Base-by-base conservation (phyloP, 2,329 filamentous ascomycete species). In the Gaeumannomyces tritici region DNA sequence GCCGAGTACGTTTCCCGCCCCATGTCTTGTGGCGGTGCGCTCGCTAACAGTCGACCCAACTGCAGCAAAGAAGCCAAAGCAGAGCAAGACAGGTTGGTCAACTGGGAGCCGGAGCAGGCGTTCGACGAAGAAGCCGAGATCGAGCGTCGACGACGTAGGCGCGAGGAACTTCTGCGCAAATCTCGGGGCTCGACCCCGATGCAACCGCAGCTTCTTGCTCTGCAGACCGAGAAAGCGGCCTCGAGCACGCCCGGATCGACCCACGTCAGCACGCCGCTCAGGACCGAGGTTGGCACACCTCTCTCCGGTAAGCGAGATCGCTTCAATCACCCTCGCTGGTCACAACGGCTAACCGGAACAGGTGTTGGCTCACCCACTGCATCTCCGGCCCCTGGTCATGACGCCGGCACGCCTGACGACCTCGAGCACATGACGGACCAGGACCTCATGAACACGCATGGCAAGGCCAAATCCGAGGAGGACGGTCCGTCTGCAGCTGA, bases 401-500 rank as follows among this genome's bases (percentile, higher is more conserved):
- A 66, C 77, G 80, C 63, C 78, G 77, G 67, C 80, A 84, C 85
- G 11, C 84, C 86, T 7, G 79, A 79, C 63, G 81, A 79, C 13
- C 82, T 90, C 65, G 82, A 85, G 63, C 80, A 91, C 68, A 77
- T 83, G 69, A 83, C 86, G 68, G 89, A 91, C 70, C 80, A 84
- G 63, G 84, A 87, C 66, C 80, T 91, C 66, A 84, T 86, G 73
- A 89, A 90, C 70, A 78, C 72, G 6, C 81, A 85, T 68, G 79
- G 76, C 47, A 74, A 78, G 65, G 69, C 68, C 55, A 75, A 77
- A 59, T 24, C 54, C 55, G 78, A 80, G 2, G 83, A 85, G 66
- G 89, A 95, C 69, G 91, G 89, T 8, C 89, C 90, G 7, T 96
- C 92, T n/a, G 93, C 93, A 57, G 92, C 91, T 64, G 91, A 96